phyloP scores from a whole-genome alignment of 2,329 filamentous ascomycete species.

The Fusarium humuli region DNA sequence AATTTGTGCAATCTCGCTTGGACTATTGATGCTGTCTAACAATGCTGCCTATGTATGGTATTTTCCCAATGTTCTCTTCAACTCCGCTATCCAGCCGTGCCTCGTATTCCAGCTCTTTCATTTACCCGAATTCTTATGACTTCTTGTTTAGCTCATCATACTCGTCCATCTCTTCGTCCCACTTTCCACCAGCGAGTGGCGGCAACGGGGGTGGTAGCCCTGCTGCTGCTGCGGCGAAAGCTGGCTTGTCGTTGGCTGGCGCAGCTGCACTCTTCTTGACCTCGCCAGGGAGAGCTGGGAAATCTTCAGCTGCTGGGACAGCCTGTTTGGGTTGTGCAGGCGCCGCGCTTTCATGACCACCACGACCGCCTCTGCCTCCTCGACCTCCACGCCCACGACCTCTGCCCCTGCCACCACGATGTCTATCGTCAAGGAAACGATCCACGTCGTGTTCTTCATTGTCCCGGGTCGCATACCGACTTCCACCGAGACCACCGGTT shows the following conservation, averaged over 20 bases:
- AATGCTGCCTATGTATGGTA: constrained; percentile 42
- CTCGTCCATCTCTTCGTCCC: constrained; percentile 70
- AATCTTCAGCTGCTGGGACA: constrained; percentile 50
- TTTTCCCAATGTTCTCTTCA: constrained; percentile 31
- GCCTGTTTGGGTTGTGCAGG: constrained; percentile 40
- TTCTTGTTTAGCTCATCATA: constrained; percentile 55
- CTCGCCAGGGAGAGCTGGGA: constrained; percentile 52
- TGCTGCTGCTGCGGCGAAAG: constrained; percentile 49
- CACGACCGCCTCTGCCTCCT: constrained; percentile 51
- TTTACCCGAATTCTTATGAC: constrained; percentile 10
- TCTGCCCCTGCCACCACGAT: constrained; percentile 50
- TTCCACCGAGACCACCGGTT: constrained; percentile 54
- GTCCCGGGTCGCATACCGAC: constrained; percentile 55
- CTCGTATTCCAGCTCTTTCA: constrained; percentile 5
- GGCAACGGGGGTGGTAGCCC: constrained; percentile 45
- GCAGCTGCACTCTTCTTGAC: constrained; percentile 40
- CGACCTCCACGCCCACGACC: constrained; percentile 52
- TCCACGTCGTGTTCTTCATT: constrained; percentile 52
- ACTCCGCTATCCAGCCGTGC: constrained; percentile 9
- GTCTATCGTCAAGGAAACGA: constrained; percentile 53
- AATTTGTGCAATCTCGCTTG: constrained; percentile 41
- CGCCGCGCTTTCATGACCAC: constrained; percentile 42
- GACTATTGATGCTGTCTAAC: constrained; percentile 36
- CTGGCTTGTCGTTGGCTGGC: constrained; percentile 35
- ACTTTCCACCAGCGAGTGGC: constrained; percentile 56